Evolutionary conservation across 129 eudicot genomes (phyloP).

Genomic region (Smallanthus sonchifolius): DNA sequence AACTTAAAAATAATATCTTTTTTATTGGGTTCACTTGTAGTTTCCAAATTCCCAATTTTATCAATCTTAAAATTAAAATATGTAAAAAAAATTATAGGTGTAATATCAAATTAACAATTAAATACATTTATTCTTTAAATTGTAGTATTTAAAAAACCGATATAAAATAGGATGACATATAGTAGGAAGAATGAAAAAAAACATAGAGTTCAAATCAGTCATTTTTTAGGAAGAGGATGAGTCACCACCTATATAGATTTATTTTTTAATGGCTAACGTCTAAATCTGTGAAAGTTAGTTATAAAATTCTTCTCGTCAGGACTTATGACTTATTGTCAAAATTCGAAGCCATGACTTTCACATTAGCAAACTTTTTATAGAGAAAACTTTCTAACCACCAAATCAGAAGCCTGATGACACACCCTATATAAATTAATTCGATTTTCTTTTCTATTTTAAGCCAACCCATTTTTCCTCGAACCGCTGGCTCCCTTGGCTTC

Average conservation of each 20-base stretch:
- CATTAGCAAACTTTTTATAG: no score
- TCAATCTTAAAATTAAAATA: background rate
- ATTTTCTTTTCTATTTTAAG: conserved; percentile 9
- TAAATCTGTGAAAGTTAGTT: no score
- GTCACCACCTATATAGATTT: conserved; percentile 26
- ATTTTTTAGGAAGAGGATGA: conserved; percentile 24
- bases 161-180: conserved; percentile 4
- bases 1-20: background rate
- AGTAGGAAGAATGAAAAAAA: conserved; percentile 12
- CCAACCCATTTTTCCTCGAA: background rate
- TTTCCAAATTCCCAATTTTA: background rate
- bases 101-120: background rate
- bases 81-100: no score
- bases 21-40: background rate
- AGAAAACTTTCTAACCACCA: no score
- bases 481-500: conserved; percentile 7
- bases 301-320: no score
- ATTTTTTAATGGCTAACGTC: no score
- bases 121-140: background rate
- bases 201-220: conserved; percentile 38
- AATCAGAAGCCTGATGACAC: no score
- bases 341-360: no score
- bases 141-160: no score
- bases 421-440: conserved; percentile 3
- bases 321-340: no score